A percentile compares a stretch with the other conserved stretches of the same genome.
These are phyloP conservation scores for Colletotrichum filicis DNA, from an alignment of 2,329 filamentous ascomycete species.

Conservation along the genomic window DNA sequence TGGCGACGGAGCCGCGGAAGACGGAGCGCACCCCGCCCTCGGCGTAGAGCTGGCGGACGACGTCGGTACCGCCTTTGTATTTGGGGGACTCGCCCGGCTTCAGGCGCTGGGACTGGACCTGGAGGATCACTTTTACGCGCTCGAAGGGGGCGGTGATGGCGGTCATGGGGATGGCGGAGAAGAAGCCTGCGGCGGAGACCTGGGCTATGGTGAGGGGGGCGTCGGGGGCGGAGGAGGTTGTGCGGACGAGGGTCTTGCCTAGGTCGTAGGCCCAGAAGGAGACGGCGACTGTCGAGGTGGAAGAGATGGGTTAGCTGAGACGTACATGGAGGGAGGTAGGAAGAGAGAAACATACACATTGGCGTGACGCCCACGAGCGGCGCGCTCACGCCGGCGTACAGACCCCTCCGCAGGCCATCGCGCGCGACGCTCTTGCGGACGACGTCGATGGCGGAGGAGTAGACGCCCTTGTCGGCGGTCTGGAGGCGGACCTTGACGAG, in stretches of 20 bases:
- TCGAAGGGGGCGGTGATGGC: slow-evolving; percentile 98
- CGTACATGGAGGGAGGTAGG: too few species aligned
- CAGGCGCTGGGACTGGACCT: slow-evolving; percentile 95
- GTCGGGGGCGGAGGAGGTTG: slow-evolving; percentile 71
- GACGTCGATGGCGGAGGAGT: slow-evolving; percentile 90
- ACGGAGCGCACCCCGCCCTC: slow-evolving; percentile 92
- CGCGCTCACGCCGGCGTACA: slow-evolving; percentile 97
- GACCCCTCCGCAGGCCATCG: slow-evolving; percentile 81
- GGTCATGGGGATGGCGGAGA: slow-evolving; percentile 97
- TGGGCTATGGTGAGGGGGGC: slow-evolving; percentile 83
- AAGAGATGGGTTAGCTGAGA: too few species aligned
- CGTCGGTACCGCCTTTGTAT: slow-evolving; percentile 88
- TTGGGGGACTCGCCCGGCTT: slow-evolving; percentile 91
- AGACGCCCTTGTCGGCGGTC: slow-evolving; percentile 94
- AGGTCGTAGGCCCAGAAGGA: slow-evolving; percentile 92
- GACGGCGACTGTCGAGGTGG: slow-evolving; percentile 78
- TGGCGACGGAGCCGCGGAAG: slow-evolving; percentile 91
- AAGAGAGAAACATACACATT: slow-evolving; percentile 90
- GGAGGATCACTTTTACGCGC: slow-evolving; percentile 97
- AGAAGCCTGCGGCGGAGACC: slow-evolving; percentile 92
- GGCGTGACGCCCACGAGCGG: slow-evolving; percentile 95
- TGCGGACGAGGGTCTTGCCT: slow-evolving; percentile 87
- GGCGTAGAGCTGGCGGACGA: slow-evolving; percentile 91
- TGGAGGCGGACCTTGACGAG: slow-evolving; percentile 97
- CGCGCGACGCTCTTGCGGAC: slow-evolving; percentile 88